Conservation (phyloP, 148 eudicot genomes). For the Rhododendron molle region DNA sequence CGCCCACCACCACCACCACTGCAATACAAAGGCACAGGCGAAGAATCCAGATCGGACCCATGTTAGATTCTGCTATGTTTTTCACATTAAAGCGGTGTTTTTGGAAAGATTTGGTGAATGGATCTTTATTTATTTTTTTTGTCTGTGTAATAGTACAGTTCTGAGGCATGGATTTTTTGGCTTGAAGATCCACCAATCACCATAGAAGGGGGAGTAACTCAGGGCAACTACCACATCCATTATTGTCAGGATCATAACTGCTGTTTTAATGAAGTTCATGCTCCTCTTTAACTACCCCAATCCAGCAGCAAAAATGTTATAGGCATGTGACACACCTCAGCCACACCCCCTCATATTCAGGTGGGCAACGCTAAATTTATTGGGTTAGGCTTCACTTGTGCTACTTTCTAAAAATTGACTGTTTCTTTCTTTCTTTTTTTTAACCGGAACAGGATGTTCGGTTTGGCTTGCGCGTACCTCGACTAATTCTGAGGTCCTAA, state of each 20-base stretch:
- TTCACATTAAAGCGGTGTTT: background rate
- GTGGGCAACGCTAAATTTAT: no score
- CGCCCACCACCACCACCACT: background rate
- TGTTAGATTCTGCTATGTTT: background rate
- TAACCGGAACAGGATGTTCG: no score
- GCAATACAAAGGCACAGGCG: slow-evolving; percentile 7
- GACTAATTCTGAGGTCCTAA: no score
- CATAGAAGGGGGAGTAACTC: background rate
- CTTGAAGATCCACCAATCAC: background rate
- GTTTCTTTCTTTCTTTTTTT: background rate
- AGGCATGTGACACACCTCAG: no score
- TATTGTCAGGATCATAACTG: slow-evolving; percentile 16
- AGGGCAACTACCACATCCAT: slow-evolving; percentile 1
- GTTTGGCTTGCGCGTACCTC: no score
- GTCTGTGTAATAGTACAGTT: background rate
- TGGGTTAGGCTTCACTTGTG: background rate
- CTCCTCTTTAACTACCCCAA: background rate
- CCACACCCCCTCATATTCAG: no score
- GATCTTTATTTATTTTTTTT: background rate
- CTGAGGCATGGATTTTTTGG: background rate
- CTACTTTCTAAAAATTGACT: background rate
- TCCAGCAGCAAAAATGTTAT: no score
- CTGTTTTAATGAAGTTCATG: slow-evolving; percentile 5
- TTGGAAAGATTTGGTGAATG: background rate
- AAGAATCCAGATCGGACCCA: slow-evolving; percentile 1